A percentile compares a stretch with the other conserved stretches of the same genome.
These are phyloP conservation scores for Stentor roeselii DNA, from an alignment of 73 alveolate genomes.

Conservation along the genomic window DNA sequence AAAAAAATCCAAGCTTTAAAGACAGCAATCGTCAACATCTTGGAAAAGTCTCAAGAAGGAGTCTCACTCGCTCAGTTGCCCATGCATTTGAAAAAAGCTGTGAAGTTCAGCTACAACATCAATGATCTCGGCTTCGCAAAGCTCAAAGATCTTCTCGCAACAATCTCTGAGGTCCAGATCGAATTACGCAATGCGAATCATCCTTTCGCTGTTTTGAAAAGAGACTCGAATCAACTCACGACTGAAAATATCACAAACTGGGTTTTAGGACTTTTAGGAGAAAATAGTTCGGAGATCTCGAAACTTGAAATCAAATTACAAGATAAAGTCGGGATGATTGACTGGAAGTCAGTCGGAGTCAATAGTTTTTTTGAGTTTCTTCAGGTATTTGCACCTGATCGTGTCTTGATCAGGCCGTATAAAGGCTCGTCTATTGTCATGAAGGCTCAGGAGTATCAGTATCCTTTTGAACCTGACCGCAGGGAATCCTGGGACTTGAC, in stretches of 20 bases:
- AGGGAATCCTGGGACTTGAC: neutral
- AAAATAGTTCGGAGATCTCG: neutral
- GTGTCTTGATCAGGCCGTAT: neutral
- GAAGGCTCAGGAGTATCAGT: neutral
- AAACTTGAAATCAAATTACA: neutral
- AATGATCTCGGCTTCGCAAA: conserved; percentile 59
- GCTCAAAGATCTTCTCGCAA: conserved; percentile 48
- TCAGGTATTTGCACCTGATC: neutral
- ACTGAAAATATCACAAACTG: neutral
- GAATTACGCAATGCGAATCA: conserved; percentile 47
- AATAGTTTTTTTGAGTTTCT: neutral
- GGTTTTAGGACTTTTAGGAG: neutral
- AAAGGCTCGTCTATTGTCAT: neutral
- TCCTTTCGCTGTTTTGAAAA: conserved; percentile 21
- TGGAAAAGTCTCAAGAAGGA: conserved; percentile 44
- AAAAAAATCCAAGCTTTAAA: neutral
- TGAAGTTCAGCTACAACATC: conserved; percentile 31
- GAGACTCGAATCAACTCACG: neutral
- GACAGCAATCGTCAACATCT: conserved; percentile 16
- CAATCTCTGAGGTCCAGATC: conserved; percentile 43
- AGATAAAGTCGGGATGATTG: neutral
- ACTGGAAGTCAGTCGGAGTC: neutral
- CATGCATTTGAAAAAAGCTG: conserved; percentile 29
- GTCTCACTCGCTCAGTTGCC: conserved; percentile 58
- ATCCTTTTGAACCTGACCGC: neutral